These are phyloP conservation scores for Terana coerulea DNA, from an alignment of 768 basidiomycete genomes.

Conservation along the genomic window DNA sequence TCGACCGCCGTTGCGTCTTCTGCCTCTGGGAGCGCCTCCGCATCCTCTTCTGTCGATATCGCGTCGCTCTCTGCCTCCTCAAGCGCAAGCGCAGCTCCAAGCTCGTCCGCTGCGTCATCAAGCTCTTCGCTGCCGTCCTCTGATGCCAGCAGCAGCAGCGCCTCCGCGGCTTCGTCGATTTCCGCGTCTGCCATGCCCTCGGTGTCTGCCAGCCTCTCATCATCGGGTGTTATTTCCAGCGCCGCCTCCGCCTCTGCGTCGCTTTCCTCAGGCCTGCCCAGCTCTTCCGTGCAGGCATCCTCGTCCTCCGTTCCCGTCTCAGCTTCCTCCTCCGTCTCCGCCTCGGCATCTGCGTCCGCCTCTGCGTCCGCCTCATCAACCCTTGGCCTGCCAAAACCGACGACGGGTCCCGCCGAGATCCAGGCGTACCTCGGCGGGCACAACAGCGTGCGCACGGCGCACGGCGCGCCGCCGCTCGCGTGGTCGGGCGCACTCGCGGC, in stretches of 20 bases:
- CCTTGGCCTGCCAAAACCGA: constrained; percentile 37
- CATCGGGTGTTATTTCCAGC: background rate
- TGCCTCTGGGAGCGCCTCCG: no score
- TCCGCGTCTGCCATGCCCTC: background rate
- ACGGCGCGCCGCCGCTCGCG: constrained; percentile 56
- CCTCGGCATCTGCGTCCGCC: constrained; percentile 3
- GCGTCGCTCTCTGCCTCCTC: background rate
- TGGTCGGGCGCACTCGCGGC: constrained; percentile 57
- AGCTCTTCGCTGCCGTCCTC: background rate
- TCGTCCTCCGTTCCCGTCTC: background rate
- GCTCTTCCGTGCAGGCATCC: no score
- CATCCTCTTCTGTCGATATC: no score
- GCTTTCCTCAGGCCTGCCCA: background rate
- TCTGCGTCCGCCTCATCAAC: background rate
- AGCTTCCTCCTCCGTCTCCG: background rate
- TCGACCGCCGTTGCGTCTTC: no score
- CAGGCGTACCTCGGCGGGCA: constrained; percentile 52
- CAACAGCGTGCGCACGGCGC: constrained; percentile 53
- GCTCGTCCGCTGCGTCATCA: background rate
- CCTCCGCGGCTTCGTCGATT: background rate
- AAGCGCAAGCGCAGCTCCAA: background rate
- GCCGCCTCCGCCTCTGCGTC: background rate
- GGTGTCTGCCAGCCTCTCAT: background rate
- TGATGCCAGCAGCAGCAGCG: background rate
- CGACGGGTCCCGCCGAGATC: constrained; percentile 21